A percentile compares a stretch with the other conserved stretches of the same genome.
Evolutionary conservation across 2,329 filamentous ascomycete species (phyloP).

Genomic region (Colletotrichum sp.): DNA sequence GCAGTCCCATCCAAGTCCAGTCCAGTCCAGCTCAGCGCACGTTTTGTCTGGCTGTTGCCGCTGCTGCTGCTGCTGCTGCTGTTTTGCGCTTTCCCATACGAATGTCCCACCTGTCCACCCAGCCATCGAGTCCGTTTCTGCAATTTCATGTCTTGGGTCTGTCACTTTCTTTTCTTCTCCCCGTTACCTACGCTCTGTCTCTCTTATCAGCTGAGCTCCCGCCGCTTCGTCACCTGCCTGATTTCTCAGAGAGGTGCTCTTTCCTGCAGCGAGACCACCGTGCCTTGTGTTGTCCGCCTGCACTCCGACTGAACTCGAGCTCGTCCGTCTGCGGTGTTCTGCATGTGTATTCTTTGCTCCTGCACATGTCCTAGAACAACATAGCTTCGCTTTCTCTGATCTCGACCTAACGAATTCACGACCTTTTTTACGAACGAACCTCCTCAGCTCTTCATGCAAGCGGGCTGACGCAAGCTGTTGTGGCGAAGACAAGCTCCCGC

Average conservation of each 20-base stretch:
- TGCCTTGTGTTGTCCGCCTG: background rate
- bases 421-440: background rate
- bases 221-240: background rate
- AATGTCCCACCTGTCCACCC: background rate
- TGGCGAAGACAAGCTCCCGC: slow-evolving; percentile 11
- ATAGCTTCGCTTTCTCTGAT: background rate
- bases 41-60: background rate
- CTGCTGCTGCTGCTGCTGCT: background rate
- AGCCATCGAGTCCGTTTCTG: background rate
- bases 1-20: background rate
- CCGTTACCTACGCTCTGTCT: background rate
- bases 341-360: background rate
- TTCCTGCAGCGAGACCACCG: background rate
- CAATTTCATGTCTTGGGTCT: background rate
- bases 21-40: background rate
- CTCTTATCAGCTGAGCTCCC: slow-evolving; percentile 12
- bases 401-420: background rate
- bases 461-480: slow-evolving; percentile 15
- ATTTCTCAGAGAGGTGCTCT: background rate
- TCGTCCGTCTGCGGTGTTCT: background rate
- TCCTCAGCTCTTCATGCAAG: background rate
- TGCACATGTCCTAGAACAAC: background rate
- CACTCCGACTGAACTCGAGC: background rate
- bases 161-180: background rate
- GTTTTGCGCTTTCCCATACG: slow-evolving; percentile 6